Evolutionary conservation across 73 alveolate species (phyloP).

Genomic region (Paraurostyla sp.): DNA sequence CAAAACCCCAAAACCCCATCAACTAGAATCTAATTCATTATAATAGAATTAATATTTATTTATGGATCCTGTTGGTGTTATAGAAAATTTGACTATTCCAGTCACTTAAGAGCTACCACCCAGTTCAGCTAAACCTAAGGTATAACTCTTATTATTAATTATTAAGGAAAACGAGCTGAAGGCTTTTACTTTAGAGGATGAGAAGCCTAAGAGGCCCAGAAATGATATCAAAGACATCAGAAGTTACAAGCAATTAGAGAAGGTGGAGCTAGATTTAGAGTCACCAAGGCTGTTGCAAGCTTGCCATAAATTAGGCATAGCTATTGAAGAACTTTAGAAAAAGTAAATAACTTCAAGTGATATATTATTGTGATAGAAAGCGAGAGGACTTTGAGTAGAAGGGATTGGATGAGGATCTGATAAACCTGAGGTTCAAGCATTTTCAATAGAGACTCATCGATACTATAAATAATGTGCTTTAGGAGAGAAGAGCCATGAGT

Average conservation of each 20-base stretch:
- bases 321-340: slow-evolving; percentile 22
- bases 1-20: not conserved
- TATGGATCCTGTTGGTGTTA: not conserved
- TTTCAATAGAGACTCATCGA: slow-evolving; percentile 65
- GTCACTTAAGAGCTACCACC: too few relatives aligned
- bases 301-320: slow-evolving; percentile 40
- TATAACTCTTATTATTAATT: too few relatives aligned
- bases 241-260: slow-evolving; percentile 54
- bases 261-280: slow-evolving; percentile 67
- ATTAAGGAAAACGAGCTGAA: not conserved
- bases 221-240: slow-evolving; percentile 63
- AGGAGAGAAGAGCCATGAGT: slow-evolving; percentile 68
- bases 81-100: too few relatives aligned
- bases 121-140: too few relatives aligned
- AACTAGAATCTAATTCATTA: too few relatives aligned
- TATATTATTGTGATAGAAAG: not conserved
- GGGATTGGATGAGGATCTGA: slow-evolving; percentile 70
- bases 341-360: not conserved
- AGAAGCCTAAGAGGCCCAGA: not conserved
- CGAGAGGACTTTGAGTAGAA: slow-evolving; percentile 42
- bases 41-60: too few relatives aligned
- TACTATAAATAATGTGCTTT: slow-evolving; percentile 72
- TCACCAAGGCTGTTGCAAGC: slow-evolving; percentile 68
- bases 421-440: slow-evolving; percentile 72
- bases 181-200: slow-evolving; percentile 4